Percentiles rank a stretch among this genome's conserved stretches.
phyloP scores from a whole-genome alignment of 192 early-diverging fungal genomes.

The Coemansia umbellata region DNA sequence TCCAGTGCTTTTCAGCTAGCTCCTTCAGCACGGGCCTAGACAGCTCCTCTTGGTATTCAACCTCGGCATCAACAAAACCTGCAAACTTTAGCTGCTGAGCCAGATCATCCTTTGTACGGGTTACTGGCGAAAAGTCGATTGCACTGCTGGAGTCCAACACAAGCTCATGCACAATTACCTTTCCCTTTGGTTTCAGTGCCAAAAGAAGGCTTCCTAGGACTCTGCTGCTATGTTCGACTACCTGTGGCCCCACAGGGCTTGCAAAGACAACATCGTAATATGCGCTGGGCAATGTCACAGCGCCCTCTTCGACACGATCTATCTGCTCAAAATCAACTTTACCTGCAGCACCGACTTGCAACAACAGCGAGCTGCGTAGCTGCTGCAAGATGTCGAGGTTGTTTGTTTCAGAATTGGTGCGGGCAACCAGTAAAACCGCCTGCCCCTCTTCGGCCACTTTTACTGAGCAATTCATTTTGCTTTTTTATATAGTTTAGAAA shows the following conservation, averaged over 20 bases:
- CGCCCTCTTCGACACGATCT: constrained; percentile 63
- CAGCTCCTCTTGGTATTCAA: constrained; percentile 37
- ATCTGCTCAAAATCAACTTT: constrained; percentile 80
- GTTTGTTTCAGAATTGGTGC: constrained; percentile 22
- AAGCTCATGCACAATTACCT: constrained; percentile 66
- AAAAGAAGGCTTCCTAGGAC: constrained; percentile 59
- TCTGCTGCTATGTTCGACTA: constrained; percentile 60
- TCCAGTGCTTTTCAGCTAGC: constrained; percentile 59
- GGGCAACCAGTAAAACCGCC: constrained; percentile 33
- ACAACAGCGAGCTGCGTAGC: constrained; percentile 48
- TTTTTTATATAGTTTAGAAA: no score
- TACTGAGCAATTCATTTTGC: background rate
- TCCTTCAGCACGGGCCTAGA: constrained; percentile 43
- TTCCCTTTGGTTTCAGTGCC: constrained; percentile 66
- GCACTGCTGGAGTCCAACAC: constrained; percentile 47
- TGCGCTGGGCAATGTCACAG: constrained; percentile 54
- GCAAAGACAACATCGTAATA: constrained; percentile 62
- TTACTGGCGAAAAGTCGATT: constrained; percentile 47
- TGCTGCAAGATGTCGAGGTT: constrained; percentile 36
- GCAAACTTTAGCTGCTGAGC: constrained; percentile 72
- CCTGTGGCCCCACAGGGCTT: constrained; percentile 52
- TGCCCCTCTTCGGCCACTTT: constrained; percentile 25
- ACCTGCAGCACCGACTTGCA: constrained; percentile 55
- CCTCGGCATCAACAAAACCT: constrained; percentile 73
- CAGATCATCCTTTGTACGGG: constrained; percentile 59